These are phyloP conservation scores for Hysterium pulicare DNA, from an alignment of 2,329 filamentous ascomycete genomes.

Conservation along the genomic window DNA sequence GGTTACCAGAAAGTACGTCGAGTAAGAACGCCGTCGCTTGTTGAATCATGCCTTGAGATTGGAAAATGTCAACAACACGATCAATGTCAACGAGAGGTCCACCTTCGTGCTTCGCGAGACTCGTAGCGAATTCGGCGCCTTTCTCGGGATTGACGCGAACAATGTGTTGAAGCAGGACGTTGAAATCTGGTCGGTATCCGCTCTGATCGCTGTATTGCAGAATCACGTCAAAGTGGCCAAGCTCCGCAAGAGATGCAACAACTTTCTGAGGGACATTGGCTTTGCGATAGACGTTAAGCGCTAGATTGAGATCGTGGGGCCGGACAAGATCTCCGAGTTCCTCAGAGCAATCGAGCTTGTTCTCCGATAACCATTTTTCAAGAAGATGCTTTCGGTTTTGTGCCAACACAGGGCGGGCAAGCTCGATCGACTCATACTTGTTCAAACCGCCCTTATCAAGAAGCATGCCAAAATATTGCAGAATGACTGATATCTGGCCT, in stretches of 20 bases:
- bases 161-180: conserved; percentile 86
- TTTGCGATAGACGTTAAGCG: conserved; percentile 83
- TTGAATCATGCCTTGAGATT: conserved; percentile 96
- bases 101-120: conserved; percentile 82
- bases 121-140: conserved; percentile 89
- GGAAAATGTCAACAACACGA: conserved; percentile 95
- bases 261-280: conserved; percentile 91
- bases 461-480: conserved; percentile 97
- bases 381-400: conserved; percentile 94
- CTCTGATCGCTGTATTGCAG: conserved; percentile 81
- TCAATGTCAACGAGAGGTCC: conserved; percentile 88
- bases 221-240: conserved; percentile 95
- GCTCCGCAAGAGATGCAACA: conserved; percentile 90
- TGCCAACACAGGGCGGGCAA: conserved; percentile 85
- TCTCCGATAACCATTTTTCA: conserved; percentile 96
- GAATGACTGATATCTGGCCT: conserved; percentile 86
- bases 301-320: conserved; percentile 81
- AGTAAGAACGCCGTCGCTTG: conserved; percentile 97
- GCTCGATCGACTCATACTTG: conserved; percentile 87
- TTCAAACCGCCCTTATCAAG: conserved; percentile 94
- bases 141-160: conserved; percentile 89
- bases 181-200: conserved; percentile 94
- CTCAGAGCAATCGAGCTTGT: conserved; percentile 94
- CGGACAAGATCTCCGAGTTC: conserved; percentile 93
- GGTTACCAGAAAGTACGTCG: conserved; percentile 92